Evolutionary conservation across 148 eudicot species (phyloP).

Genomic region (Dianthus caryophyllus): DNA sequence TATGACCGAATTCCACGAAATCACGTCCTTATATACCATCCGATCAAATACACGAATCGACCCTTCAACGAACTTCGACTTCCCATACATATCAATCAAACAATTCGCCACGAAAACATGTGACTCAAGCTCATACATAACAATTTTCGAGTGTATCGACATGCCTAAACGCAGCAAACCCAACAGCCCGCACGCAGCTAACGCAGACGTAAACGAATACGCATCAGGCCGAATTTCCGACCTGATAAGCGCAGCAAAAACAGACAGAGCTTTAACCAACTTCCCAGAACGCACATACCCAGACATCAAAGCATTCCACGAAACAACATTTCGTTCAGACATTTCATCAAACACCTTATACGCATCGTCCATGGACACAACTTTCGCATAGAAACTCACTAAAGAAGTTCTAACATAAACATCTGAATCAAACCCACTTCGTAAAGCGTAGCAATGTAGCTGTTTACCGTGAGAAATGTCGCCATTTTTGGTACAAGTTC

Average conservation of each 20-base stretch:
- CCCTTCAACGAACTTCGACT: constrained; percentile 41
- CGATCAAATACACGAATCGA: constrained; percentile 39
- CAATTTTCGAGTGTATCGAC: constrained; percentile 58
- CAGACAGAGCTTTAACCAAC: constrained; percentile 39
- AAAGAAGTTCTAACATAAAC: constrained; percentile 47
- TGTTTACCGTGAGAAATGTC: constrained; percentile 36
- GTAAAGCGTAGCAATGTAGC: constrained; percentile 52
- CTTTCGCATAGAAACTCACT: constrained; percentile 51
- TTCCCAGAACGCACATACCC: constrained; percentile 69
- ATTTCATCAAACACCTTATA: constrained; percentile 66
- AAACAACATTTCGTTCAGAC: constrained; percentile 51
- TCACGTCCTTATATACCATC: constrained; percentile 44
- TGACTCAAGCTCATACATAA: constrained; percentile 43
- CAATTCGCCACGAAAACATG: constrained; percentile 54
- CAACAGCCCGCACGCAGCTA: constrained; percentile 65
- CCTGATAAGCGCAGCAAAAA: constrained; percentile 48
- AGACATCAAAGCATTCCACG: constrained; percentile 79
- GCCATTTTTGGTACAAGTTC: constrained; percentile 35
- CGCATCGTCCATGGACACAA: constrained; percentile 42
- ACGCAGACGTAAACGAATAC: constrained; percentile 55
- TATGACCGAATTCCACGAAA: constrained; percentile 79
- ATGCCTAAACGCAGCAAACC: constrained; percentile 41
- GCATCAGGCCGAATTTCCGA: constrained; percentile 48
- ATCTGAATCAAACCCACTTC: constrained; percentile 45
- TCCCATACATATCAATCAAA: constrained; percentile 89